Base-by-base conservation (phyloP, 345 rosid genomes). In the Leavenworthia alabamica region DNA sequence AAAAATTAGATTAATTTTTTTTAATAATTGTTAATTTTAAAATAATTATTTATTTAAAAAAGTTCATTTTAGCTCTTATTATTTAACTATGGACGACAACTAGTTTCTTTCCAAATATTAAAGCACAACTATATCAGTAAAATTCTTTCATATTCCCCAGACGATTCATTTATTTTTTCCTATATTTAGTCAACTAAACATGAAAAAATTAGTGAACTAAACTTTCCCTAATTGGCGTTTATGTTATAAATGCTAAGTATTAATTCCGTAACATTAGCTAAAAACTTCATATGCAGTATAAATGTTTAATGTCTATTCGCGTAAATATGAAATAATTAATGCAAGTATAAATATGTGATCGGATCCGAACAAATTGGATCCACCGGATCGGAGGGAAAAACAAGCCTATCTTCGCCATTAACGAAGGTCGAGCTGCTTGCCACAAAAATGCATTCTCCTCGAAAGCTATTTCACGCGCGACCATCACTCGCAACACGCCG, bases 391-490 rank as follows among this genome's bases (percentile, higher is more conserved):
- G 44, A 64, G 43, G 41, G 50, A 27, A 40, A 57, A 10, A 10
- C 26, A 26, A 49, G 17, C 16, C 7, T 32, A 4, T 3, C 28
- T 6, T 35, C 62, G 70, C 62, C 63, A 66, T 66, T 35, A 56
- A 46, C 56, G 41, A 37, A 47, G 24, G 4, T 66, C 13, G 20
- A 55, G 62, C 63, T 39, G 17, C 32, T 42, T 15, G 32, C 57
- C 57, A 31, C 9, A 52, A 12, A 12, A 49, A 87, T 90, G 96
- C 87, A 86, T 7, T 85, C 86, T 4, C 86, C 90, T 56, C 87
- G 89, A 14, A 88, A 88, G 61, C 49, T 67, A 52, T 78, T 86
- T 63, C 61, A 78, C 52, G 68, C 80, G 44, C 85, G 82, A 5
- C 45, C 68, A 42, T 62, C 70, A 20, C 51, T 75, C 7, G 35